Base-by-base conservation (phyloP, 192 early-diverging fungal species). In the Entrophospora sp. region DNA sequence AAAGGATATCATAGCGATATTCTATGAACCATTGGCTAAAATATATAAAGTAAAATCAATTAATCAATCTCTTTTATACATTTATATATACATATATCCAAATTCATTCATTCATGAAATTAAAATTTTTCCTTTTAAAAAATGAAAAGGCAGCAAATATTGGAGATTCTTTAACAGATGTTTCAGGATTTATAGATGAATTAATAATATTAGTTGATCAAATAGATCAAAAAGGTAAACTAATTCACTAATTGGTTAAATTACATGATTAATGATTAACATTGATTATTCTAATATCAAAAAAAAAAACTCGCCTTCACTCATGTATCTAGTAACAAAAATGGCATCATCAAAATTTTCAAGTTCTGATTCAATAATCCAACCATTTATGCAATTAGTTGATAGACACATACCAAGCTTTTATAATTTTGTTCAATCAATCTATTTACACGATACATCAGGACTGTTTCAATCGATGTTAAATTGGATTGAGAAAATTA, bases 21-120 rank as follows among this genome's bases (percentile, higher is more conserved):
- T 84, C 57, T 84, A 84, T 57, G 66, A 78, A 27, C 82, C 82
- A 13, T 58, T 84, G n/a, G 78, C 80, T 16, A 66, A 77, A 61
- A 75, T 84, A 2, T 84, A 84, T 64, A 79, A 79, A 32, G 61
- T 60, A 12, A 24, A 27, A 12, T 42, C 24, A 9, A 10, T 25
- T 13, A 24, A 60, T 25, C 12, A 24, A 24, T 42, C 20, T 12
- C 27, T 27, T 25, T 9, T 42, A 14, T 42, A 7, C 18, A 24
- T 13, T 24, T 10, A 24, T 24, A n/a, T n/a, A n/a, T n/a, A n/a
- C n/a, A n/a, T n/a, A n/a, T n/a, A n/a, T n/a, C n/a, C n/a, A n/a
- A n/a, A n/a, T n/a, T n/a, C n/a, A n/a, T 1, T 24, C 49, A 20
- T n/a, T 5, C 24, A 16, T 60, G n/a, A 9, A 13, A 20, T 42